These are phyloP conservation scores for Umbilicaria muhlenbergii DNA, from an alignment of 495 filamentous ascomycete genomes.

Conservation along the genomic window DNA sequence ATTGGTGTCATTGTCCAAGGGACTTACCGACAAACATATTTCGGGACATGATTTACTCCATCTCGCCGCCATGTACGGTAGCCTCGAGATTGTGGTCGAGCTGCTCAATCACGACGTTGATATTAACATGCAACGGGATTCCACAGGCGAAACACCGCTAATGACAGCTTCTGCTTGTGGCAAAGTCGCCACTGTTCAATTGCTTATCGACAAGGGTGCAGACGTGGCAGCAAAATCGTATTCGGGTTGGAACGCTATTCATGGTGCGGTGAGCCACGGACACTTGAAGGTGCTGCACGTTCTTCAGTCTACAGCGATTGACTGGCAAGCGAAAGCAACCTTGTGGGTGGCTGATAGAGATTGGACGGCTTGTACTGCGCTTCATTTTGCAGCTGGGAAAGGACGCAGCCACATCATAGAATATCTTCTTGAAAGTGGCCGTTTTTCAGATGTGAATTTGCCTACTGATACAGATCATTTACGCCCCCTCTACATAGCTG, in stretches of 20 bases:
- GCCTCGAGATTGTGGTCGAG: background rate
- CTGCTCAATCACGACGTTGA: conserved; percentile 1
- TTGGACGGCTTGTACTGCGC: background rate
- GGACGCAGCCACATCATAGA: background rate
- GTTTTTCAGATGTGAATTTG: too few species aligned
- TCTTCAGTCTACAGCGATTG: background rate
- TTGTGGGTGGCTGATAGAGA: background rate
- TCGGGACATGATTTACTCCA: background rate
- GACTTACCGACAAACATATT: background rate
- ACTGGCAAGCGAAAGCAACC: too few species aligned
- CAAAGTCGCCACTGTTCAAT: background rate
- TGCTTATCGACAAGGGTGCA: background rate
- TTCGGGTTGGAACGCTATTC: background rate
- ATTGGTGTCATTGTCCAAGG: background rate
- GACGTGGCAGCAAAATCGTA: background rate
- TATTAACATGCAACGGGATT: background rate
- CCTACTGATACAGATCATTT: too few species aligned
- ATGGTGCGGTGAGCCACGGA: background rate
- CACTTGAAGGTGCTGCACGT: background rate
- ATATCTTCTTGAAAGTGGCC: background rate
- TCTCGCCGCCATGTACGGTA: background rate
- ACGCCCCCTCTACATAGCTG: too few species aligned
- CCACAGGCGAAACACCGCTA: background rate
- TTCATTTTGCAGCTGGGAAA: conserved; percentile 2
- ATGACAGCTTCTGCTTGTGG: background rate